Evolutionary conservation across 768 basidiomycete species (phyloP).

Genomic region (Boletus reticuloceps): DNA sequence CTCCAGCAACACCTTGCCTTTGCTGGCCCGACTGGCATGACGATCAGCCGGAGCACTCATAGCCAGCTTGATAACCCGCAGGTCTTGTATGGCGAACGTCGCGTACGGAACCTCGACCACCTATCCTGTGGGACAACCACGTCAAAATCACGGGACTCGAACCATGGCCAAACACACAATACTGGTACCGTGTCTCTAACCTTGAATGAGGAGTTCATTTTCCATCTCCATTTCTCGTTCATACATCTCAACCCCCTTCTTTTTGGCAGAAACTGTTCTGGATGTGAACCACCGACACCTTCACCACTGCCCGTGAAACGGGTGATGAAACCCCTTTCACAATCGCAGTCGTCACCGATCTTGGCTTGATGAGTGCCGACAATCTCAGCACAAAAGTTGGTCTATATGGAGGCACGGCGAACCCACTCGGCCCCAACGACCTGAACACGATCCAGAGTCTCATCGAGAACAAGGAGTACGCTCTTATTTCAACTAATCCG

Average conservation of each 20-base stretch:
- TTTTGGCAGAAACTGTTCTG: too few relatives aligned
- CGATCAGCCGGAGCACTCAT: constrained; percentile 25
- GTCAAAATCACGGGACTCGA: constrained; percentile 24
- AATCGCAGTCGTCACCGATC: constrained; percentile 24
- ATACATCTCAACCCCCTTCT: neutral
- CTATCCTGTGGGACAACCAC: constrained; percentile 26
- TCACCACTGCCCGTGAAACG: constrained; percentile 19
- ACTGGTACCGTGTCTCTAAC: constrained; percentile 28
- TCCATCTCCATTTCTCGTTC: neutral
- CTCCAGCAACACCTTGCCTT: constrained; percentile 25
- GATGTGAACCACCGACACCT: constrained; percentile 24
- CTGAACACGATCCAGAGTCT: constrained; percentile 31
- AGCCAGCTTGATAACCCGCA: constrained; percentile 19
- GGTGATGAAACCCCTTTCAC: constrained; percentile 21
- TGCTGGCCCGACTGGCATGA: constrained; percentile 26
- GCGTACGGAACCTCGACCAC: constrained; percentile 20
- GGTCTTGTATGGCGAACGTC: constrained; percentile 25
- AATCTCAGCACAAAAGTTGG: constrained; percentile 30
- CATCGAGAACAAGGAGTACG: too few relatives aligned
- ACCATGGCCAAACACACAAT: constrained; percentile 21
- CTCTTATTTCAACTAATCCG: too few relatives aligned
- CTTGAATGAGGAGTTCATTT: constrained; percentile 15
- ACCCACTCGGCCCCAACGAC: constrained; percentile 23
- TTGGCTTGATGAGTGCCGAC: constrained; percentile 27
- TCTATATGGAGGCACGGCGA: constrained; percentile 18